Evolutionary conservation across 2,329 filamentous ascomycete species (phyloP), one percentile per base, ranked within the genome.

Genomic region (Beauveria sp.): DNA sequence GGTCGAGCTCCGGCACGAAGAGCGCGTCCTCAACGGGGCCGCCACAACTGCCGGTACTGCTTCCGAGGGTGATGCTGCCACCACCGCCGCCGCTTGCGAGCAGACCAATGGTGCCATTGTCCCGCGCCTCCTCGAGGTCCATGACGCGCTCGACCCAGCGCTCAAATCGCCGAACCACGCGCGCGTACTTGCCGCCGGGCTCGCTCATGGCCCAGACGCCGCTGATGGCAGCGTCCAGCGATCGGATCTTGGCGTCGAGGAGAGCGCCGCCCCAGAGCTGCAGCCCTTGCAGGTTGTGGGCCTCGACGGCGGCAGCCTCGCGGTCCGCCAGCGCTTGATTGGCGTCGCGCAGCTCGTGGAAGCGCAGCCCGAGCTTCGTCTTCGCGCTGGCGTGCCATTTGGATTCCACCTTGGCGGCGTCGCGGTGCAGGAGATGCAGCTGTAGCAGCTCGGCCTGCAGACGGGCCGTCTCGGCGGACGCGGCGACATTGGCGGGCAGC

Each of bases 361-460:
- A 86, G 18, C 78, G 77, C 2, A 56, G 65, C 0, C 75, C 75
- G 3, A 88, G 75, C 56, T 75, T 77, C 6, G 66, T 62, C 62
- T 77, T 77, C 1, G 86, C 86, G 66, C 82, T 86, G 2, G 73
- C 78, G 63, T 79, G 78, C 84, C 86, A 89, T 59, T 79, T 73
- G 3, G 69, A 67, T 1, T 77, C 69, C 0, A 79, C 78, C 3
- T 69, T 63, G 1, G 71, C 71, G 3, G 82, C 79, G 58, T 81
- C 79, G 64, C 81, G 79, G 70, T 89, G 86, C 24, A 90, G 70
- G 8, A 89, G 74, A 54, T 87, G 84, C 8, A 89, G 75, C 67
- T 88, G 86, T 26, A 90, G 74, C 2, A 90, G 77, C 69, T 87
- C 84, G 2, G 85, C 81, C 70, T 89, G 87, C 7, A 87, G 74